Evolutionary conservation across 2,329 filamentous ascomycete species (phyloP).

Genomic region (Xylaria hypoxylon): DNA sequence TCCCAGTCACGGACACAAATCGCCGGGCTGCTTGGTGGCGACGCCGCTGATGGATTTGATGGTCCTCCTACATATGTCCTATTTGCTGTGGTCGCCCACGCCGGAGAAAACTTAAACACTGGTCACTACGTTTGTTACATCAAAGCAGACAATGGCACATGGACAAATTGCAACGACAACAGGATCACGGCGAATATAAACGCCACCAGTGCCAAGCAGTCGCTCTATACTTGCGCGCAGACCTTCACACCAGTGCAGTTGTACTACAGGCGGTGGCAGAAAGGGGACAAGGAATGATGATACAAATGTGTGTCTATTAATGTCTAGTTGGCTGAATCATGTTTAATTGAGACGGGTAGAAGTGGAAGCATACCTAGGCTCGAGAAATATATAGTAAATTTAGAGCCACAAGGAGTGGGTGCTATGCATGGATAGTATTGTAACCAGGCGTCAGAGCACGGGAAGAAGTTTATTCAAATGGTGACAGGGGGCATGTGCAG

Average conservation of each 20-base stretch:
- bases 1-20: slow-evolving; percentile 34
- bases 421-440: slow-evolving; percentile 16
- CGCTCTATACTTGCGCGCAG: not conserved
- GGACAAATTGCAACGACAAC: slow-evolving; percentile 63
- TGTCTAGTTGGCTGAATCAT: not conserved
- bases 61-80: slow-evolving; percentile 77
- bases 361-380: not conserved
- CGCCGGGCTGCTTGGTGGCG: slow-evolving; percentile 47
- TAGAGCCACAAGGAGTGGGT: not conserved
- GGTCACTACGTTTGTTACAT: slow-evolving; percentile 86
- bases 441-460: slow-evolving; percentile 13
- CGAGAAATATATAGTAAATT: slow-evolving; percentile 10
- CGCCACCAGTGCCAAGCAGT: accelerated
- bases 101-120: slow-evolving; percentile 72
- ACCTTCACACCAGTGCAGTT: slow-evolving; percentile 34
- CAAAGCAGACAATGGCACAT: slow-evolving; percentile 63
- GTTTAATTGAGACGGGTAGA: not conserved
- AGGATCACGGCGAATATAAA: not conserved
- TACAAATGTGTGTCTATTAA: not conserved
- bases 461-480: slow-evolving; percentile 8
- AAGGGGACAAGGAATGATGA: not conserved
- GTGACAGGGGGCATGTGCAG: not conserved
- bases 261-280: slow-evolving; percentile 29
- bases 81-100: slow-evolving; percentile 85
- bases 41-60: slow-evolving; percentile 58